A percentile compares a stretch with the other conserved stretches of the same genome.
These are phyloP conservation scores for Teratosphaeria destructans DNA, from an alignment of 2,329 filamentous ascomycete genomes.

Conservation along the genomic window DNA sequence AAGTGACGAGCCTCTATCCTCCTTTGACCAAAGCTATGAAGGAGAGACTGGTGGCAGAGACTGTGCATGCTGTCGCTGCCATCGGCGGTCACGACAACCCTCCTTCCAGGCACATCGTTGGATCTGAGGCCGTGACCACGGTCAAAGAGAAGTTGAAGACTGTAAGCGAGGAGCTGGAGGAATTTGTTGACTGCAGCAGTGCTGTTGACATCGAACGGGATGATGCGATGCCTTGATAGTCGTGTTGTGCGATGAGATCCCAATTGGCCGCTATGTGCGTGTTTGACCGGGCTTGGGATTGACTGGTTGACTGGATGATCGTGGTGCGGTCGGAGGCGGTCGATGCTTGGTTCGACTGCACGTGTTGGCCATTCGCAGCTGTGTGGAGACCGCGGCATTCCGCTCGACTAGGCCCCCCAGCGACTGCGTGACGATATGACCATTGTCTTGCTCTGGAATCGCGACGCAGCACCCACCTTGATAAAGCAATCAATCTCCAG, in stretches of 20 bases:
- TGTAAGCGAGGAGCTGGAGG: slow-evolving; percentile 89
- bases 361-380: too few species aligned
- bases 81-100: slow-evolving; percentile 96
- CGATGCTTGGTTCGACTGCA: too few species aligned
- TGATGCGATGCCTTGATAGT: slow-evolving; percentile 1
- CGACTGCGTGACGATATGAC: too few species aligned
- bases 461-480: too few species aligned
- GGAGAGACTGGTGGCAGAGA: slow-evolving; percentile 71
- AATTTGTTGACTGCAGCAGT: slow-evolving; percentile 83
- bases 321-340: too few species aligned
- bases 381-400: too few species aligned
- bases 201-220: slow-evolving; percentile 59
- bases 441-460: too few species aligned
- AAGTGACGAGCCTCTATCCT: slow-evolving; percentile 61
- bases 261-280: too few species aligned
- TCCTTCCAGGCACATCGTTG: slow-evolving; percentile 86
- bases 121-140: slow-evolving; percentile 72
- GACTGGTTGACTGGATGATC: too few species aligned
- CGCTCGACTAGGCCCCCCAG: too few species aligned
- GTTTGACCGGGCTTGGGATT: too few species aligned
- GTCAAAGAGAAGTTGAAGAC: slow-evolving; percentile 96
- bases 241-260: too few species aligned
- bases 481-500: not conserved
- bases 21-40: slow-evolving; percentile 57
- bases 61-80: slow-evolving; percentile 78